phyloP scores from a whole-genome alignment of 2,329 filamentous ascomycete species.

The Clarireedia hainanense region DNA sequence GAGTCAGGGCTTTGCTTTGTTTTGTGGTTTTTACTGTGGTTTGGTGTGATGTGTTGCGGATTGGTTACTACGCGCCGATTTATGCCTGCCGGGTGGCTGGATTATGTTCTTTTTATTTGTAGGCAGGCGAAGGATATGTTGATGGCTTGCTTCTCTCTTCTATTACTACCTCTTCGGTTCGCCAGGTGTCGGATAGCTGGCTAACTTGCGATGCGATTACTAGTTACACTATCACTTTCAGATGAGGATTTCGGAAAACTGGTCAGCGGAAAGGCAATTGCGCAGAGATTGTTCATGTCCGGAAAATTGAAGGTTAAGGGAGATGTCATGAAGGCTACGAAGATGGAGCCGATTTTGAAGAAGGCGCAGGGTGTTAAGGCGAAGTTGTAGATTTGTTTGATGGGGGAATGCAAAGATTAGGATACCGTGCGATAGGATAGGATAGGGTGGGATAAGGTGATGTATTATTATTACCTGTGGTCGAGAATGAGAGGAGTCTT shows the following conservation, averaged over 20 bases:
- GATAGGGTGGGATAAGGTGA: too few species aligned
- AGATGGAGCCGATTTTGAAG: slow-evolving; percentile 54
- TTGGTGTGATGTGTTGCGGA: too few species aligned
- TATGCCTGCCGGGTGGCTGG: too few species aligned
- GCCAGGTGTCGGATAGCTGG: not conserved
- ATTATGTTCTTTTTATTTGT: not conserved
- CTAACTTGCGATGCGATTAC: not conserved
- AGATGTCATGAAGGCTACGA: slow-evolving; percentile 97
- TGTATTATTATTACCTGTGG: too few species aligned
- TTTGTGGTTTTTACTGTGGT: too few species aligned
- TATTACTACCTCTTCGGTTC: too few species aligned
- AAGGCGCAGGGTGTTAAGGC: slow-evolving; percentile 4
- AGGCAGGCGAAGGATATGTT: too few species aligned
- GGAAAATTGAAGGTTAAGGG: slow-evolving; percentile 98
- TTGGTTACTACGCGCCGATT: too few species aligned
- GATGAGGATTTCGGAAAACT: slow-evolving; percentile 84
- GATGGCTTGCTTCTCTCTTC: too few species aligned
- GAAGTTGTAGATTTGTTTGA: slow-evolving; percentile 2
- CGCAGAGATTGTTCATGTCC: slow-evolving; percentile 89
- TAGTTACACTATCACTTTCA: slow-evolving; percentile 78
- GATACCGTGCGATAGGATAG: not conserved
- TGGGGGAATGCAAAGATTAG: not conserved
- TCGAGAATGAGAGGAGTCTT: too few species aligned
- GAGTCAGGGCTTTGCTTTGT: slow-evolving; percentile 24
- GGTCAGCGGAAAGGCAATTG: slow-evolving; percentile 80